phyloP scores from a whole-genome alignment of 2,329 filamentous ascomycete genomes.

The Colletotrichum limetticola region DNA sequence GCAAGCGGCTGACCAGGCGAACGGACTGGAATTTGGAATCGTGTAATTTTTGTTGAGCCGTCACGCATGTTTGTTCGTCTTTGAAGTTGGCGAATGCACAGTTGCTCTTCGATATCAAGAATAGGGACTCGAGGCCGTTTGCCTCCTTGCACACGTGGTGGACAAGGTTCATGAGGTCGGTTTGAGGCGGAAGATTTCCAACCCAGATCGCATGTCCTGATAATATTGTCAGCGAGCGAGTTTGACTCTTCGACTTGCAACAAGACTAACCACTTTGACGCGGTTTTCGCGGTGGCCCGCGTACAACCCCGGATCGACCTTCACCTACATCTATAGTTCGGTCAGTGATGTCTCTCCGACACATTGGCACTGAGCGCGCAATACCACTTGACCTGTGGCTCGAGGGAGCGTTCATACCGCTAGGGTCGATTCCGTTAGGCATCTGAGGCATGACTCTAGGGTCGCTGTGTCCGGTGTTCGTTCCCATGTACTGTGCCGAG shows the following conservation, averaged over 20 bases:
- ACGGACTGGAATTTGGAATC: conserved; percentile 91
- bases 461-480: conserved; percentile 39
- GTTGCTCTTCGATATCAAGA: conserved; percentile 96
- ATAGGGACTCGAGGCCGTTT: conserved; percentile 84
- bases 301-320: conserved; percentile 54
- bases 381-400: background rate
- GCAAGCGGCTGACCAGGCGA: conserved; percentile 84
- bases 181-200: conserved; percentile 88
- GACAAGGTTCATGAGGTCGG: conserved; percentile 85
- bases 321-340: conserved; percentile 35
- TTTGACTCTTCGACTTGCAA: conserved; percentile 23
- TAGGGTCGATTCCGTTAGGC: conserved; percentile 34
- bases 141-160: conserved; percentile 88
- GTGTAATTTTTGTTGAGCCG: conserved; percentile 86
- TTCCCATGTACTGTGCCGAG: conserved; percentile 47
- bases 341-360: background rate
- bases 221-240: conserved; percentile 30
- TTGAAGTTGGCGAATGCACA: conserved; percentile 97
- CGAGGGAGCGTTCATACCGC: background rate
- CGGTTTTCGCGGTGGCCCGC: conserved; percentile 66
- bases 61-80: conserved; percentile 78
- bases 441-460: conserved; percentile 38
- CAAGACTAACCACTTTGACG: conserved; percentile 66
- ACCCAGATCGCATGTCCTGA: conserved; percentile 93
- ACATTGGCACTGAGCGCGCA: background rate